Conservation (phyloP, 441 rosid genomes). For the Raphanus hybrid region DNA sequence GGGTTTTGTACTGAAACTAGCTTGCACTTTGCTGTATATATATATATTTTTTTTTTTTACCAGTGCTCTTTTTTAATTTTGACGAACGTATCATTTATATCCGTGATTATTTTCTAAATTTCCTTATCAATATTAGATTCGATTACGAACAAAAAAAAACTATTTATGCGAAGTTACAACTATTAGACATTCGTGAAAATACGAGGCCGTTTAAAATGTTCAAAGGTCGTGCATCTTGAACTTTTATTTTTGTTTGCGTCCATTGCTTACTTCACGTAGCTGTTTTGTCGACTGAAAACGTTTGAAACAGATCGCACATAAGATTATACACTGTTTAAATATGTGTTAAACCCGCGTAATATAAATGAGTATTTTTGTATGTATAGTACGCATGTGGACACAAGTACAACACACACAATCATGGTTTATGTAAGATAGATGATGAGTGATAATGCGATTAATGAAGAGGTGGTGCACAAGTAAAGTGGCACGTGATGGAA, state of each 20-base stretch:
- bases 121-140: conserved; percentile 5
- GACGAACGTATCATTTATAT: conserved; percentile 14
- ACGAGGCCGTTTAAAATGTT: background rate
- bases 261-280: background rate
- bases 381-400: conserved; percentile 26
- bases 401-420: conserved; percentile 4
- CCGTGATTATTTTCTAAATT: background rate
- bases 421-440: conserved; percentile 12
- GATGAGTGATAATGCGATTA: conserved; percentile 37
- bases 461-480: conserved; percentile 40
- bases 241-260: background rate
- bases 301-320: background rate
- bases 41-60: background rate
- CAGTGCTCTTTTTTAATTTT: background rate
- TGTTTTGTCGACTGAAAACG: conserved; percentile 1
- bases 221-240: background rate
- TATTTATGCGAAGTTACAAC: background rate
- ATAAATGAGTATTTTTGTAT: background rate
- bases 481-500: conserved; percentile 44
- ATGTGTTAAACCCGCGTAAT: background rate
- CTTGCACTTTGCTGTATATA: conserved; percentile 47
- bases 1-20: conserved; percentile 44
- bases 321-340: background rate
- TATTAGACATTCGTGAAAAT: background rate
- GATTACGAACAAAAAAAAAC: background rate